Evolutionary conservation across 257 asterid genomes (phyloP), one percentile per base, ranked within the genome.

Genomic region (Salvia hispanica): DNA sequence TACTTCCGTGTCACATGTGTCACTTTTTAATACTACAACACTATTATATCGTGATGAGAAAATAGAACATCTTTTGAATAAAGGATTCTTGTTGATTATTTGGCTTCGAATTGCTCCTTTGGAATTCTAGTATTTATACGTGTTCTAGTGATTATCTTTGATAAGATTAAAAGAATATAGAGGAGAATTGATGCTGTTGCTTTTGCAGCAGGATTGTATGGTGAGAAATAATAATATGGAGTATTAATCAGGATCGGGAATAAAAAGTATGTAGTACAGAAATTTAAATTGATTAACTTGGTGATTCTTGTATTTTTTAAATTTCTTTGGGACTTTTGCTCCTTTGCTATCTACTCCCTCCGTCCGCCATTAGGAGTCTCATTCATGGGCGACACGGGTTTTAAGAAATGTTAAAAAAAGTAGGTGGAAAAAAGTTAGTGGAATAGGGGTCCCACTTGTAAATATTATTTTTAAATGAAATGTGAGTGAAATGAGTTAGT

Each of bases 121-220:
- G 0, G 34, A 53, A 52, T 52, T 34, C 39, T 52, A 18, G 12
- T 54, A 21, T 40, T 40, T 40, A 25, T 40, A 7, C 11, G 6
- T n/a, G 54, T 25, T 25, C 31, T 25, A 47, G 16, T 47, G 7
- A 47, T 54, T 54, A 25, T 54, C 2, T 54, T 10, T 10, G 60
- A 53, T 53, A 53, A 54, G 60, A 28, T 25, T 28, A 11, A 9
- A 25, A 54, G 60, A 28, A 54, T 28, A 11, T 18, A 54, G 16
- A 54, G 39, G 37, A 54, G 58, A 52, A 7, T 52, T 18, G 34
- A 52, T 18, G 57, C 57, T 51, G 58, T 52, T 52, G 34, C 58
- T 52, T 52, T 52, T 52, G 3, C 3, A 18, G 34, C 34, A 52
- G 8, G 33, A 9, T 7, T 18, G 34, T 16, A 52, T 52, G 58